phyloP scores from a whole-genome alignment of 2,329 filamentous ascomycete genomes.

The Penicillium brasilianum region DNA sequence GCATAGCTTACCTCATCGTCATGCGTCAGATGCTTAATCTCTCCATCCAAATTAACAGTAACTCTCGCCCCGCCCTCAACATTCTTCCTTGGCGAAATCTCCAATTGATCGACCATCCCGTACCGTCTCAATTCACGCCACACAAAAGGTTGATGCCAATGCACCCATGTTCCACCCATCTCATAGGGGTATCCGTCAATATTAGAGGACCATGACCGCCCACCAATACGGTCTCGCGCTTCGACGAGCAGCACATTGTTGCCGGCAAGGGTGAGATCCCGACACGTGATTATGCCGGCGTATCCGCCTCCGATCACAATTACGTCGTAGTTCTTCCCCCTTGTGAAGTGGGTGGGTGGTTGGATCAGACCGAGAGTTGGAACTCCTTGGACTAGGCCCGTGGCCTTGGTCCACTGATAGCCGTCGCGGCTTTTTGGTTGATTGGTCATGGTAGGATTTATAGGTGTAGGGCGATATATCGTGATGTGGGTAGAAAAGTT shows the following conservation, averaged over 20 bases:
- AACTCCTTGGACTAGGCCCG: constrained; percentile 3
- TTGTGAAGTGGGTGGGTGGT: neutral
- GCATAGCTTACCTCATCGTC: constrained; percentile 1
- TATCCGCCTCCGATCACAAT: constrained; percentile 5
- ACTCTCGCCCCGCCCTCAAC: constrained; percentile 1
- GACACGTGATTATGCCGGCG: constrained; percentile 2
- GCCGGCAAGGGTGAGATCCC: constrained; percentile 6
- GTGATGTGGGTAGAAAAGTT: neutral
- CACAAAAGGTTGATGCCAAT: constrained; percentile 7
- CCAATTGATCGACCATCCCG: constrained; percentile 4
- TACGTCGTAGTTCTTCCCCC: neutral
- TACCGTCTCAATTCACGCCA: constrained; percentile 12
- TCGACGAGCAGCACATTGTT: constrained; percentile 28
- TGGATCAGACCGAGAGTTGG: constrained; percentile 4
- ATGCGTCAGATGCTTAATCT: neutral
- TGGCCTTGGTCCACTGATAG: constrained; percentile 8
- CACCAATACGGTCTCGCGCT: constrained; percentile 56
- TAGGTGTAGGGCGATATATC: neutral
- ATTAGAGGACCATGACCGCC: constrained; percentile 32
- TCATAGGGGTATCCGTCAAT: constrained; percentile 13
- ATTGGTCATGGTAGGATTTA: neutral
- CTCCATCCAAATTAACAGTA: constrained; percentile 3
- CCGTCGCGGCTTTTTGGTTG: constrained; percentile 7
- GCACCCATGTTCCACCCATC: constrained; percentile 17
- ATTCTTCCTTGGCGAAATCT: neutral